phyloP scores from a whole-genome alignment of 352 stramenopile genomes.

The Phytopythium ostracodes region DNA sequence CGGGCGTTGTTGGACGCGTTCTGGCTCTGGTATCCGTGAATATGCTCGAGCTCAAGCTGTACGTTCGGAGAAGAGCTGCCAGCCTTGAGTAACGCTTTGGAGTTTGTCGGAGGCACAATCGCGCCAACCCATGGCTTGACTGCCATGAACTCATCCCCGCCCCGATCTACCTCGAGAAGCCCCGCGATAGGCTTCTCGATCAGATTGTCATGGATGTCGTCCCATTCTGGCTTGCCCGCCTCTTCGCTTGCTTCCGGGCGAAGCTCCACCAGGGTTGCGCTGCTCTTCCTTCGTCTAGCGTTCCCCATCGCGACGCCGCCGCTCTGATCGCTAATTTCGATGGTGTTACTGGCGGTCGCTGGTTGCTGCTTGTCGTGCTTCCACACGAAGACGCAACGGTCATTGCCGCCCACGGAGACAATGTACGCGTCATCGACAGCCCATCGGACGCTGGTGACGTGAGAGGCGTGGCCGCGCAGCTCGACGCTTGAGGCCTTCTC shows the following conservation, averaged over 20 bases:
- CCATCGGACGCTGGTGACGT: conserved; percentile 81
- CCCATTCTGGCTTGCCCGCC: background rate
- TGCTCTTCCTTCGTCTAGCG: conserved; percentile 1
- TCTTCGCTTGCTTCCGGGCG: background rate
- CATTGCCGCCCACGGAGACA: conserved; percentile 72
- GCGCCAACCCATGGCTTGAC: conserved; percentile 86
- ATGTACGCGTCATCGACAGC: conserved; percentile 52
- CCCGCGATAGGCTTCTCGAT: background rate
- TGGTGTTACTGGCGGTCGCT: background rate
- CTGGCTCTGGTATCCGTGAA: conserved; percentile 78
- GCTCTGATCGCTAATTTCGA: background rate
- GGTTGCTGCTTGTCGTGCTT: conserved; percentile 32
- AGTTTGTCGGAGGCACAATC: conserved; percentile 65
- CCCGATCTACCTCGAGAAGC: conserved; percentile 22
- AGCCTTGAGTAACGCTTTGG: conserved; percentile 25
- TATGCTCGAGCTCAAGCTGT: conserved; percentile 51
- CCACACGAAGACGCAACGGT: conserved; percentile 78
- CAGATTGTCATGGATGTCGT: background rate
- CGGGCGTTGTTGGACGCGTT: conserved; percentile 75
- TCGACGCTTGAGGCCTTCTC: conserved; percentile 52
- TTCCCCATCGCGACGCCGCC: background rate
- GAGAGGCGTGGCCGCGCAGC: conserved; percentile 66
- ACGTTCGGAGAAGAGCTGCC: conserved; percentile 30
- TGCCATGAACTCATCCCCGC: conserved; percentile 89
- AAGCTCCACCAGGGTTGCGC: conserved; percentile 2